These are phyloP conservation scores for Pythium periplocum DNA, from an alignment of 352 stramenopile species.

Conservation along the genomic window DNA sequence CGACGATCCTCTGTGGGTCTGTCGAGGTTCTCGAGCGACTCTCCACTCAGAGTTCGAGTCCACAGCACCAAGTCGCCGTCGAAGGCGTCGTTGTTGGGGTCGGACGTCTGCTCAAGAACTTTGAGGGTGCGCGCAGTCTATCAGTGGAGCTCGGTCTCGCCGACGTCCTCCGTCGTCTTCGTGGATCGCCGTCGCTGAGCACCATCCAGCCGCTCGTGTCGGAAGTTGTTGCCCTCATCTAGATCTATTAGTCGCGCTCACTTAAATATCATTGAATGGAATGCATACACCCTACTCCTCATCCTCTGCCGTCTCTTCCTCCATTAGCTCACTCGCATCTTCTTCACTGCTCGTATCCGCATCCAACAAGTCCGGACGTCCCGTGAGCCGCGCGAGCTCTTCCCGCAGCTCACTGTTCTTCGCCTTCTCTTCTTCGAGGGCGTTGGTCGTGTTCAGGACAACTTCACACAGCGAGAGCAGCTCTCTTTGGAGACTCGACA, in stretches of 20 bases:
- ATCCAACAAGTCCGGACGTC: no score
- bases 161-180: slow-evolving; percentile 56
- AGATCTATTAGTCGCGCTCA: not conserved
- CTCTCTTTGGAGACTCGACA: no score
- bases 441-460: no score
- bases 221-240: slow-evolving; percentile 63
- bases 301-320: no score
- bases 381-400: no score
- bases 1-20: slow-evolving; percentile 60
- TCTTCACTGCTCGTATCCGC: no score
- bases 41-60: slow-evolving; percentile 21
- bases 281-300: no score
- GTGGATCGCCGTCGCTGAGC: slow-evolving; percentile 28
- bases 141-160: slow-evolving; percentile 58
- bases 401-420: no score
- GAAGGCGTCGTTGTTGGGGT: slow-evolving; percentile 62
- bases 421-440: no score
- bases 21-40: slow-evolving; percentile 66
- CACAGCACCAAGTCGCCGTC: slow-evolving; percentile 33
- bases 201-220: slow-evolving; percentile 50
- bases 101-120: slow-evolving; percentile 56
- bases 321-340: no score
- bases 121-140: slow-evolving; percentile 48
- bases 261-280: no score
- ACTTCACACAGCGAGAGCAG: no score